phyloP scores from a whole-genome alignment of 106 monocot genomes.

The Dendrobium huoshanense region DNA sequence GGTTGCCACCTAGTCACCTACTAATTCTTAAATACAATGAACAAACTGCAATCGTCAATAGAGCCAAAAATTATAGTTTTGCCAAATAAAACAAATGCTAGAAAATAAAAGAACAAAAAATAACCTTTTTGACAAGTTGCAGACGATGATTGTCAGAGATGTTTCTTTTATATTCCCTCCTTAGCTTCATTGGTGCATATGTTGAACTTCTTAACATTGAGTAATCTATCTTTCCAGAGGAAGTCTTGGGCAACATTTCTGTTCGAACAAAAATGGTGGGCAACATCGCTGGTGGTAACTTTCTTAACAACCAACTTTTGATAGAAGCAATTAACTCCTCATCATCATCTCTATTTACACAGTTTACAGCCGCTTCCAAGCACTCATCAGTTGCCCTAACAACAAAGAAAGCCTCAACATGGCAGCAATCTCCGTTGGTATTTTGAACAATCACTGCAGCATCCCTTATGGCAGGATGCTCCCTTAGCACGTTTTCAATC shows the following conservation, averaged over 20 bases:
- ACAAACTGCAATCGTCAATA: background rate
- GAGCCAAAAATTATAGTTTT: background rate
- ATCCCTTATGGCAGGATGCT: slow-evolving; percentile 63
- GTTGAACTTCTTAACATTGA: slow-evolving; percentile 33
- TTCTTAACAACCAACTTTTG: slow-evolving; percentile 56
- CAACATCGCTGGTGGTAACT: slow-evolving; percentile 63
- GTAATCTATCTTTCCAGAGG: slow-evolving; percentile 85
- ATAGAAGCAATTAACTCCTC: slow-evolving; percentile 36
- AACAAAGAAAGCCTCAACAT: slow-evolving; percentile 59
- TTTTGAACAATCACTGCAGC: slow-evolving; percentile 55
- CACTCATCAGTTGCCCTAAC: slow-evolving; percentile 8
- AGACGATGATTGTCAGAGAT: slow-evolving; percentile 24
- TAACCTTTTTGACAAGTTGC: slow-evolving; percentile 66
- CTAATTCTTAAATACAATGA: background rate
- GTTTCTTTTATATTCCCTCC: slow-evolving; percentile 7
- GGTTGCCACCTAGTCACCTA: background rate
- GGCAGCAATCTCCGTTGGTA: slow-evolving; percentile 5
- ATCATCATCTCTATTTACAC: slow-evolving; percentile 4
- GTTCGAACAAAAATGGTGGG: slow-evolving; percentile 41
- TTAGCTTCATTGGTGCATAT: slow-evolving; percentile 3
- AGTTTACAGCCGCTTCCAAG: background rate
- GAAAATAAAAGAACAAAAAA: background rate
- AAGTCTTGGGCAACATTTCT: slow-evolving; percentile 38
- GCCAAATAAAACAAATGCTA: background rate
- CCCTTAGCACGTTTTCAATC: slow-evolving; percentile 56